Evolutionary conservation across 352 stramenopile species (phyloP).

Genomic region (Pythium oligandrum): DNA sequence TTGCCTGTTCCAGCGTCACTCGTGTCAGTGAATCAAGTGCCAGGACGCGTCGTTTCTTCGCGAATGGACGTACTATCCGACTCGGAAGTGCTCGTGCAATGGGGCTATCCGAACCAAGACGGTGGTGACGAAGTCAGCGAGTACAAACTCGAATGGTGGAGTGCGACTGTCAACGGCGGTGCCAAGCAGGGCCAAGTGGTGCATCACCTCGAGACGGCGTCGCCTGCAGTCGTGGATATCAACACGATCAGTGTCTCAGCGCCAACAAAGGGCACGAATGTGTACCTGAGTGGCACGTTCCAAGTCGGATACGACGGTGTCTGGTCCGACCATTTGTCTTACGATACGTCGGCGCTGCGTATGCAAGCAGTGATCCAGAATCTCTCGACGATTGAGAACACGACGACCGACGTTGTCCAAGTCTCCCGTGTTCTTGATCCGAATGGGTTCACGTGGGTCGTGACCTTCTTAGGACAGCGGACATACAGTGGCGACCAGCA

Average conservation of each 20-base stretch:
- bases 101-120: constrained; percentile 58
- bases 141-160: constrained; percentile 79
- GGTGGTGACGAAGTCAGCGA: constrained; percentile 68
- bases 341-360: constrained; percentile 78
- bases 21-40: constrained; percentile 49
- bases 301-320: constrained; percentile 85
- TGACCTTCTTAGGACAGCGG: constrained; percentile 52
- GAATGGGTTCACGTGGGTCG: constrained; percentile 76
- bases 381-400: constrained; percentile 51
- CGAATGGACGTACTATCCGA: constrained; percentile 48
- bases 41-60: constrained; percentile 25
- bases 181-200: constrained; percentile 49
- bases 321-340: constrained; percentile 80
- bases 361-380: constrained; percentile 59
- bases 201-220: constrained; percentile 33
- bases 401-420: constrained; percentile 38
- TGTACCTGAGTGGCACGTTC: constrained; percentile 77
- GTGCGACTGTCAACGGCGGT: constrained; percentile 22
- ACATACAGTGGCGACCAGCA: constrained; percentile 58
- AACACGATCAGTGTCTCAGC: constrained; percentile 68
- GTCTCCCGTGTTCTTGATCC: constrained; percentile 53
- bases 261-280: constrained; percentile 36
- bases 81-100: constrained; percentile 72
- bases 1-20: constrained; percentile 38
- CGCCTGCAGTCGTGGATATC: constrained; percentile 43